phyloP scores from a whole-genome alignment of 2,329 filamentous ascomycete species.

The Pezicula carpinea region DNA sequence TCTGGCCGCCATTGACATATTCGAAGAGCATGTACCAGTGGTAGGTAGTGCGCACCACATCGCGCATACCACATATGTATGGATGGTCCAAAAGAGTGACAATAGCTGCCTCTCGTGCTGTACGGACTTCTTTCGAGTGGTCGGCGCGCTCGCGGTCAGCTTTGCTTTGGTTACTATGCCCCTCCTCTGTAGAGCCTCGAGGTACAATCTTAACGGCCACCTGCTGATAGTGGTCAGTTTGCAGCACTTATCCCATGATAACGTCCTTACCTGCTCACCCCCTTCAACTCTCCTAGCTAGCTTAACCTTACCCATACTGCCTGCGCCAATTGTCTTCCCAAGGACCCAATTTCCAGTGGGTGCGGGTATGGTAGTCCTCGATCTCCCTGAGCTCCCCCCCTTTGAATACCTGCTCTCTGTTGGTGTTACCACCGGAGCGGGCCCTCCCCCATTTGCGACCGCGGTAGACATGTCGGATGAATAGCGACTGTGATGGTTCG shows the following conservation, averaged over 20 bases:
- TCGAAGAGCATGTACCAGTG: conserved; percentile 99
- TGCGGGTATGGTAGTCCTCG: conserved; percentile 80
- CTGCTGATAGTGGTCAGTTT: conserved; percentile 40
- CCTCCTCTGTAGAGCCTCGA: conserved; percentile 77
- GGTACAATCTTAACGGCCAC: conserved; percentile 98
- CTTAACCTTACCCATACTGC: conserved; percentile 99
- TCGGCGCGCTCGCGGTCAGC: conserved; percentile 84
- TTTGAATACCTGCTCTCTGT: conserved; percentile 40
- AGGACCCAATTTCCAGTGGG: conserved; percentile 90
- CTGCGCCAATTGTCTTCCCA: conserved; percentile 94
- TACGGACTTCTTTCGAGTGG: conserved; percentile 93
- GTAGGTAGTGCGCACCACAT: conserved; percentile 92
- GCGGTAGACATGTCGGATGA: conserved; percentile 45
- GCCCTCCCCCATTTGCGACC: conserved; percentile 47
- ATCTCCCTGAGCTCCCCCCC: conserved; percentile 47
- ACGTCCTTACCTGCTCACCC: conserved; percentile 69
- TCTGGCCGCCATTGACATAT: conserved; percentile 97
- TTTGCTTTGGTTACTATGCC: conserved; percentile 56
- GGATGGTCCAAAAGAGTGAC: conserved; percentile 91
- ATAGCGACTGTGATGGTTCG: conserved; percentile 28
- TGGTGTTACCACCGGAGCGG: conserved; percentile 45
- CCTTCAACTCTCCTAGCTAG: conserved; percentile 86
- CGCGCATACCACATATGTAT: conserved; percentile 91
- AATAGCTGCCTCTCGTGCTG: conserved; percentile 91
- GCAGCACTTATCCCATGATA: not conserved